A percentile compares a stretch with the other conserved stretches of the same genome.
Conservation (phyloP, 2,329 filamentous ascomycete species). For the Cadophora luteo-olivacea region DNA sequence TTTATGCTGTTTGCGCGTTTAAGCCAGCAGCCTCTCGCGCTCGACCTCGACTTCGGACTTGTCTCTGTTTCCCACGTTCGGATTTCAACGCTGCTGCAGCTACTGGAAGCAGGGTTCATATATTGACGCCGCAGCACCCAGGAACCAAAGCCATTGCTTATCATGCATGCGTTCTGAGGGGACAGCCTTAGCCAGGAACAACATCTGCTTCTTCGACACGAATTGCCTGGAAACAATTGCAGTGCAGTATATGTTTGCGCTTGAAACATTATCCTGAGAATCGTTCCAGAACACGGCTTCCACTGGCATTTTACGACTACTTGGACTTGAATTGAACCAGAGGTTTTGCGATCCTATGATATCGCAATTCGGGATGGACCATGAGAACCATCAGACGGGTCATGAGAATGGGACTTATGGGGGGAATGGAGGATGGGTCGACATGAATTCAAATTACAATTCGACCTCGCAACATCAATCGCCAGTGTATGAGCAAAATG, state of each 20-base stretch:
- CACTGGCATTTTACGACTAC: background rate
- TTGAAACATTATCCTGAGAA: constrained; percentile 26
- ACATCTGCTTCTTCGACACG: constrained; percentile 37
- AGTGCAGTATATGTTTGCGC: constrained; percentile 28
- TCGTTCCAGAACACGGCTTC: constrained; percentile 23
- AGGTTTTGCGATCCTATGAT: constrained; percentile 47
- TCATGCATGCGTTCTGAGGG: constrained; percentile 47
- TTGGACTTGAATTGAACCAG: constrained; percentile 2
- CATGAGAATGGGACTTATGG: constrained; percentile 49
- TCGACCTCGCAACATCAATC: constrained; percentile 67
- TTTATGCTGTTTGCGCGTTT: constrained; percentile 40
- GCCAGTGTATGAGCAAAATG: constrained; percentile 72
- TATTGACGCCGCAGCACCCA: constrained; percentile 39
- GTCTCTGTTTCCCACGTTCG: constrained; percentile 24
- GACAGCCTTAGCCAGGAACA: constrained; percentile 46
- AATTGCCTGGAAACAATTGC: constrained; percentile 32
- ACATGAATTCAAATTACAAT: constrained; percentile 52
- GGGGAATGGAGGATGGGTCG: constrained; percentile 59
- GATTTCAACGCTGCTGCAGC: constrained; percentile 41
- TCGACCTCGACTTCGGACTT: constrained; percentile 33
- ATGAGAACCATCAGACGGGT: constrained; percentile 41
- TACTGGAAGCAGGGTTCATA: constrained; percentile 40
- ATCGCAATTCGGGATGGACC: constrained; percentile 46
- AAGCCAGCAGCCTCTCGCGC: constrained; percentile 36
- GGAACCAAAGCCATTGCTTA: constrained; percentile 43